phyloP scores from a whole-genome alignment of 345 rosid genomes.

The Brassica napus region Da-Ae NC_063442.1:4491001-4491500 shows the following conservation, averaged over 20 bases:
- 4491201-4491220: neutral
- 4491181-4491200: neutral
- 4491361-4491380: constrained; percentile 81
- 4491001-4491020: neutral
- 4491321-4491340: constrained; percentile 74
- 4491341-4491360: constrained; percentile 76
- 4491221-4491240: neutral
- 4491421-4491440: constrained; percentile 18
- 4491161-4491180: neutral
- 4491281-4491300: too few relatives aligned
- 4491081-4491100: constrained; percentile 12
- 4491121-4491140: neutral
- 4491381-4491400: constrained; percentile 36
- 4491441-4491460: neutral
- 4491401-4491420: constrained; percentile 30
- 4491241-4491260: neutral
- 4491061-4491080: constrained; percentile 7
- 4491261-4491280: neutral
- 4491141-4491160: neutral
- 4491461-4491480: too few relatives aligned
- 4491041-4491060: neutral
- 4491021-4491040: neutral
- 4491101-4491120: neutral
- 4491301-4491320: constrained; percentile 59
- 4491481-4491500: too few relatives aligned